A percentile compares a stretch with the other conserved stretches of the same genome.
Evolutionary conservation across 139 green algal species (phyloP).

Genomic region (Monoraphidium neglectum): DNA sequence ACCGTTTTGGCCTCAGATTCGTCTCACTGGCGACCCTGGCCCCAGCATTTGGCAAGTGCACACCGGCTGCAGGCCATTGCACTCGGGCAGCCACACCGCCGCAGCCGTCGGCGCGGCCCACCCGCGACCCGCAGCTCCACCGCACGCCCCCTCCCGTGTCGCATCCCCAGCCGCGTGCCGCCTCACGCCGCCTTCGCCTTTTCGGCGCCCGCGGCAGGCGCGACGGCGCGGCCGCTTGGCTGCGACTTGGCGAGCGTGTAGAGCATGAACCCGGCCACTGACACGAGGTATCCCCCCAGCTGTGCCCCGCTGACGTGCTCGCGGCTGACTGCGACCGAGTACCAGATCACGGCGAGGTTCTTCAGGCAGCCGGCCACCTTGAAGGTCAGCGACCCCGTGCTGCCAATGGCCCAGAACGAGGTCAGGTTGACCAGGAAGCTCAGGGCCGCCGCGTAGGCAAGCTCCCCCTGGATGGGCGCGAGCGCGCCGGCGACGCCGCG

Average conservation of each 20-base stretch:
- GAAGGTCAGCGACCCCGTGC: conserved; percentile 73
- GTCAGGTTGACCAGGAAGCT: conserved; percentile 59
- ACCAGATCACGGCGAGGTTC: conserved; percentile 62
- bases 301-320: conserved; percentile 49
- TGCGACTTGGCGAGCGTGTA: conserved; percentile 41
- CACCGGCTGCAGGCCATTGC: too few species aligned
- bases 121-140: too few species aligned
- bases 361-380: conserved; percentile 74
- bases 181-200: too few species aligned
- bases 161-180: too few species aligned
- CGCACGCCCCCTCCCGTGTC: too few species aligned
- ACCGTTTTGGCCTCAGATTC: too few species aligned
- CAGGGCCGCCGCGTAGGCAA: background rate
- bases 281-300: conserved; percentile 62
- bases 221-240: too few species aligned
- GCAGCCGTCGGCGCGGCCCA: too few species aligned
- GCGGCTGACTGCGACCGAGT: conserved; percentile 36
- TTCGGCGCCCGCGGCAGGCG: too few species aligned
- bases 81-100: too few species aligned
- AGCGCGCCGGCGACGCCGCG: conserved; percentile 3
- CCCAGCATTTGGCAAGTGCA: too few species aligned
- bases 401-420: conserved; percentile 63
- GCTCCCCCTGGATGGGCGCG: background rate
- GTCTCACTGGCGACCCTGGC: too few species aligned
- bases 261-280: conserved; percentile 57